Evolutionary conservation across 805 yeast genomes (phyloP).

Genomic region (Yarrowia sp.): DNA sequence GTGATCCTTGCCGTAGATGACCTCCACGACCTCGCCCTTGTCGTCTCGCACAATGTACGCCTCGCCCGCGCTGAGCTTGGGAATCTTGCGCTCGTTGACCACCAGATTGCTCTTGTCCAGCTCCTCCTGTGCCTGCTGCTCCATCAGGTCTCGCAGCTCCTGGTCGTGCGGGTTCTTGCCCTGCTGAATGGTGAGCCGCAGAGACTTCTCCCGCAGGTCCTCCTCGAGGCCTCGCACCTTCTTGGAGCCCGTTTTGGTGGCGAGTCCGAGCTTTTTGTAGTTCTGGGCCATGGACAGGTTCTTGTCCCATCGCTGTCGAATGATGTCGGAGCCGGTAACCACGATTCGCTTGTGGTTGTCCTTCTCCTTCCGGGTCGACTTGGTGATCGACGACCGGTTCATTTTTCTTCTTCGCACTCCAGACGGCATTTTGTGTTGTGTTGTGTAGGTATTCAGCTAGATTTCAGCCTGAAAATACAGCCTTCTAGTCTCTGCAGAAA

Average conservation of each 20-base stretch:
- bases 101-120: conserved; percentile 36
- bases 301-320: conserved; percentile 89
- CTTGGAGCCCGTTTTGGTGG: conserved; percentile 64
- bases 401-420: conserved; percentile 82
- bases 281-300: conserved; percentile 79
- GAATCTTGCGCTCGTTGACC: conserved; percentile 49
- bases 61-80: conserved; percentile 50
- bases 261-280: conserved; percentile 76
- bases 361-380: conserved; percentile 66
- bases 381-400: conserved; percentile 66
- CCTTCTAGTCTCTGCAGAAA: neutral
- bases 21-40: conserved; percentile 61
- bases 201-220: conserved; percentile 38
- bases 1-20: conserved; percentile 62
- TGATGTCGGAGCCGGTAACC: conserved; percentile 70
- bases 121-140: conserved; percentile 30
- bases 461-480: too few relatives aligned
- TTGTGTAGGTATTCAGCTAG: neutral
- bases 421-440: conserved; percentile 37
- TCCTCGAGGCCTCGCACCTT: conserved; percentile 43
- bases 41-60: conserved; percentile 73
- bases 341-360: conserved; percentile 67
- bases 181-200: conserved; percentile 18
- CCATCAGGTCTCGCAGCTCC: conserved; percentile 18
- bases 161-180: conserved; percentile 31